Evolutionary conservation across 83 land plant genomes (phyloP).

Genomic region (Picea abies): DNA sequence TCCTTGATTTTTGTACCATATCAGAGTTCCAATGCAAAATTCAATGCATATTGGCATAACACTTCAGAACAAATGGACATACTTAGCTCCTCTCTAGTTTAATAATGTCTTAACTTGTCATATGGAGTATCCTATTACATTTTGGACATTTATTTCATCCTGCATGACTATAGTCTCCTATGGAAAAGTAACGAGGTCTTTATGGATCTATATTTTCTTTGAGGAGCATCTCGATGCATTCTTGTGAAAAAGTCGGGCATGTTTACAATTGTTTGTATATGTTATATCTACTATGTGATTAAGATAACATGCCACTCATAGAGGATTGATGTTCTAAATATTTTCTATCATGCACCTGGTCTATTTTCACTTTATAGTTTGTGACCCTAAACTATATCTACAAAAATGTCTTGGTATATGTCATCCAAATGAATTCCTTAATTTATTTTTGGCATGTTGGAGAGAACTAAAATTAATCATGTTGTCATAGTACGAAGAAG

Average conservation of each 20-base stretch:
- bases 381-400: background rate
- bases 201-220: background rate
- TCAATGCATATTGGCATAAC: background rate
- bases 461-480: background rate
- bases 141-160: background rate
- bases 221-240: background rate
- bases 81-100: background rate
- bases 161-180: background rate
- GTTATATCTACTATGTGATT: too few species aligned
- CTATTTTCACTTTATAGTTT: too few species aligned
- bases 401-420: background rate
- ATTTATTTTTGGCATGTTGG: slow-evolving; percentile 49
- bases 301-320: too few species aligned
- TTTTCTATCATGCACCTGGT: too few species aligned
- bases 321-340: too few species aligned
- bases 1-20: background rate
- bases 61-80: background rate
- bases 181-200: too few species aligned
- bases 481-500: too few species aligned
- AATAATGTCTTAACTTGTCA: background rate
- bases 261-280: background rate
- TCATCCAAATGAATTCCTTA: slow-evolving; percentile 20
- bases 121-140: background rate
- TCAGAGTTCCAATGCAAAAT: background rate
- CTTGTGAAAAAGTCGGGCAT: background rate